phyloP scores from a whole-genome alignment of 73 alveolate genomes.

The Paramecium octaurelia region DNA sequence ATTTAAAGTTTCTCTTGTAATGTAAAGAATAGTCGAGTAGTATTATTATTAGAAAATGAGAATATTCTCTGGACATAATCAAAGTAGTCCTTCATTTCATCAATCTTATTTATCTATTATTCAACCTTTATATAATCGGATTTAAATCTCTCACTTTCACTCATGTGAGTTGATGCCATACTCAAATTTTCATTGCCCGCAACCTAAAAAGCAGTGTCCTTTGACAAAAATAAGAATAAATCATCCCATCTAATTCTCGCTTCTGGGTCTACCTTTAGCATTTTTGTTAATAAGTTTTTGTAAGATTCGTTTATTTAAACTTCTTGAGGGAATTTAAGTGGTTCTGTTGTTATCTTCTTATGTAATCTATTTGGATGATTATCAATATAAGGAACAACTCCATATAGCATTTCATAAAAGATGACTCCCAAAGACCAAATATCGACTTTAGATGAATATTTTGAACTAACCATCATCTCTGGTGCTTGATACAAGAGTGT shows the following conservation, averaged over 20 bases:
- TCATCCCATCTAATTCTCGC: background rate
- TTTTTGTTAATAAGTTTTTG: background rate
- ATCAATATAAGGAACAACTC: slow-evolving; percentile 44
- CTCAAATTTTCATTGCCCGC: background rate
- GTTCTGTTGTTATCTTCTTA: background rate
- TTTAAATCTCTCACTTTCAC: background rate
- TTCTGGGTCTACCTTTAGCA: background rate
- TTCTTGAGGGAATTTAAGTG: background rate
- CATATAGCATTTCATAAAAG: slow-evolving; percentile 59
- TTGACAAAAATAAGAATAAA: background rate
- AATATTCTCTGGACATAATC: background rate
- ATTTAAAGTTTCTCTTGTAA: background rate
- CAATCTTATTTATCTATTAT: background rate
- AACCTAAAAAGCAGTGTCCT: background rate
- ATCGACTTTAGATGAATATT: slow-evolving; percentile 20
- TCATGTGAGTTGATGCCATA: background rate
- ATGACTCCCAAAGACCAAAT: slow-evolving; percentile 53
- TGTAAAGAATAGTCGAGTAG: background rate
- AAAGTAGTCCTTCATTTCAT: background rate
- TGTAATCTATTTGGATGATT: background rate
- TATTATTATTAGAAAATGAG: background rate
- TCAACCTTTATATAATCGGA: background rate
- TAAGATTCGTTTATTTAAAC: background rate
- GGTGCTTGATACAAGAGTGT: background rate
- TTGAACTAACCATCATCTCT: background rate